Percentiles rank a stretch among this genome's conserved stretches.
These are phyloP conservation scores for Ogataea corticis DNA, from an alignment of 805 yeast genomes.

Conservation along the genomic window DNA sequence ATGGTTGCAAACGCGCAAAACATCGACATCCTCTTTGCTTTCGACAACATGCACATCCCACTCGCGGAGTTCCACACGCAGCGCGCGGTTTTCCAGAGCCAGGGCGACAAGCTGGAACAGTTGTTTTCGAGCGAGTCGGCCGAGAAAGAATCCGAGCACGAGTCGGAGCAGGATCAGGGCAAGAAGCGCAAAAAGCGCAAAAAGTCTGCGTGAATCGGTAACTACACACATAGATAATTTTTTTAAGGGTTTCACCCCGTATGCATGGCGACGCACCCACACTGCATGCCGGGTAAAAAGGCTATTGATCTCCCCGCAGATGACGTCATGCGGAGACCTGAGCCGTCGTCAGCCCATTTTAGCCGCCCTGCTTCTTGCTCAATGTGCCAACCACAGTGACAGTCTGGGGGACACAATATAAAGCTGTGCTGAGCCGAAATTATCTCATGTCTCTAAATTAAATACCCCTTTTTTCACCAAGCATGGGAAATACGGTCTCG, in stretches of 20 bases:
- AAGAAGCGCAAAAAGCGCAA: not conserved
- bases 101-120: constrained; percentile 28
- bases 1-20: constrained; percentile 28
- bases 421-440: too few relatives aligned
- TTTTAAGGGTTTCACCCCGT: too few relatives aligned
- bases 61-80: constrained; percentile 44
- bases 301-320: too few relatives aligned
- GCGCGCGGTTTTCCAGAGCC: constrained; percentile 29
- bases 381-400: too few relatives aligned
- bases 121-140: constrained; percentile 25
- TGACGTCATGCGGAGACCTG: constrained; percentile 5
- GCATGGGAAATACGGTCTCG: not conserved
- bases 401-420: too few relatives aligned
- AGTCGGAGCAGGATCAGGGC: not conserved
- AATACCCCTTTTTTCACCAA: not conserved
- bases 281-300: too few relatives aligned
- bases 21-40: constrained; percentile 49
- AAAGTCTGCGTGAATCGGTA: too few relatives aligned
- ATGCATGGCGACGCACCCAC: too few relatives aligned
- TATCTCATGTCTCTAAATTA: too few relatives aligned
- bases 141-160: constrained; percentile 9
- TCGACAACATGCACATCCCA: constrained; percentile 62
- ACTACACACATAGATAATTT: too few relatives aligned
- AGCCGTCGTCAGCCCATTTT: not conserved
- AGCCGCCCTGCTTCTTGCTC: constrained; percentile 2